These are phyloP conservation scores for Hemileia vastatrix DNA, from an alignment of 1,284 basidiomycete species.

Conservation along the genomic window DNA sequence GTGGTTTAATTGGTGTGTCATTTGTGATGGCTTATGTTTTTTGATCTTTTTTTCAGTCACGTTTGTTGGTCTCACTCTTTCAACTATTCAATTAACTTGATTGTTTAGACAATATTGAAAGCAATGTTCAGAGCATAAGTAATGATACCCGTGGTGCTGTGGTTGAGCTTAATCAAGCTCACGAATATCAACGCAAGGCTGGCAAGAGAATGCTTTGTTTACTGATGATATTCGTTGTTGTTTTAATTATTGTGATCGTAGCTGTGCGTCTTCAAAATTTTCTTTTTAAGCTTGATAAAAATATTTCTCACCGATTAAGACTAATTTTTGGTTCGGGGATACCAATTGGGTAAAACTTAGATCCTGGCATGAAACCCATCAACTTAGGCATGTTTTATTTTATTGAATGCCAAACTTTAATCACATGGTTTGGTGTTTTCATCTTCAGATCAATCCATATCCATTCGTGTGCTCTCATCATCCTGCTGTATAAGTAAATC, in stretches of 20 bases:
- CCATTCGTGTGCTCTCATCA: no score
- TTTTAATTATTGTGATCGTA: slow-evolving; percentile 77
- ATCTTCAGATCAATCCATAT: no score
- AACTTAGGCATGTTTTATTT: no score
- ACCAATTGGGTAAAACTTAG: no score
- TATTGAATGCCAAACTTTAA: no score
- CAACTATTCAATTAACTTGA: not conserved
- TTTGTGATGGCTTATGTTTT: not conserved
- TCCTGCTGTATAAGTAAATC: no score
- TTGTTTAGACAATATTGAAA: slow-evolving; percentile 83
- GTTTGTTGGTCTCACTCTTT: not conserved
- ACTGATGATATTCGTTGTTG: slow-evolving; percentile 69
- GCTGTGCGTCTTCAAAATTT: no score
- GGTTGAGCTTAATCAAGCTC: slow-evolving; percentile 76
- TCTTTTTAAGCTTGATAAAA: no score
- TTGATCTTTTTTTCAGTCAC: not conserved
- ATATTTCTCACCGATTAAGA: no score
- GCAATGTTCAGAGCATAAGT: slow-evolving; percentile 78
- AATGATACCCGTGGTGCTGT: slow-evolving; percentile 75
- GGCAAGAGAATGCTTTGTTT: slow-evolving; percentile 81
- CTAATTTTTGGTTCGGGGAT: no score
- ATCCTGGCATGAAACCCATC: no score
- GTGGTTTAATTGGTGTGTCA: slow-evolving; percentile 74
- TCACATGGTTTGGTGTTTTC: no score
- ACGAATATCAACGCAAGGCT: slow-evolving; percentile 89